Evolutionary conservation across 495 filamentous ascomycete species (phyloP).

Genomic region (Bacidia rubella): DNA sequence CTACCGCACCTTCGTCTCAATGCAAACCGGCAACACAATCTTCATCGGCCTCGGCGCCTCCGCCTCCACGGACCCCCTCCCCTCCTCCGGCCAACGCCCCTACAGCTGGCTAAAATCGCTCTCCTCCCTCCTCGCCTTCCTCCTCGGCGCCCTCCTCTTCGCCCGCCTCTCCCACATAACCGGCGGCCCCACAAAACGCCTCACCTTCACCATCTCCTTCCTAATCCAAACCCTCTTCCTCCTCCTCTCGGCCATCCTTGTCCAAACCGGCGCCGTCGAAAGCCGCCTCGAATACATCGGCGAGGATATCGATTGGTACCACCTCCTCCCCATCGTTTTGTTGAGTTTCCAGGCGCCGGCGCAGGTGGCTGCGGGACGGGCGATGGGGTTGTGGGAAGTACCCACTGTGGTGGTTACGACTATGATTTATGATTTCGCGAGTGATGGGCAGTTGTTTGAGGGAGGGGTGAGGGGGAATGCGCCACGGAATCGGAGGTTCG

Average conservation of each 20-base stretch:
- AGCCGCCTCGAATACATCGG: conserved; percentile 20
- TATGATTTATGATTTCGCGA: conserved; percentile 54
- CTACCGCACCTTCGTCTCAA: conserved; percentile 47
- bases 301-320: conserved; percentile 25
- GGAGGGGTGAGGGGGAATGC: conserved; percentile 33
- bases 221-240: conserved; percentile 38
- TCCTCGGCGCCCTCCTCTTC: conserved; percentile 38
- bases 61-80: conserved; percentile 6
- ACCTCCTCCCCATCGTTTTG: conserved; percentile 44
- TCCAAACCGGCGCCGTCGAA: conserved; percentile 36
- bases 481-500: conserved; percentile 51
- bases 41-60: conserved; percentile 51
- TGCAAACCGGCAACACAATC: conserved; percentile 56
- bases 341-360: conserved; percentile 60
- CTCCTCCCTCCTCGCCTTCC: conserved; percentile 39
- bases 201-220: conserved; percentile 42
- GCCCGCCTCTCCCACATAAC: conserved; percentile 23
- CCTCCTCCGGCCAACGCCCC: conserved; percentile 31
- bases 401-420: conserved; percentile 60
- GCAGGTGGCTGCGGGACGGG: conserved; percentile 47
- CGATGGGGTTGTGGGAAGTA: conserved; percentile 51
- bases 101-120: conserved; percentile 48
- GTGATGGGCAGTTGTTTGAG: conserved; percentile 38
- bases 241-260: conserved; percentile 42
- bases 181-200: conserved; percentile 28